These are phyloP conservation scores for Alnus glutinosa DNA, from an alignment of 306 rosid genomes.

Conservation along the genomic window DNA sequence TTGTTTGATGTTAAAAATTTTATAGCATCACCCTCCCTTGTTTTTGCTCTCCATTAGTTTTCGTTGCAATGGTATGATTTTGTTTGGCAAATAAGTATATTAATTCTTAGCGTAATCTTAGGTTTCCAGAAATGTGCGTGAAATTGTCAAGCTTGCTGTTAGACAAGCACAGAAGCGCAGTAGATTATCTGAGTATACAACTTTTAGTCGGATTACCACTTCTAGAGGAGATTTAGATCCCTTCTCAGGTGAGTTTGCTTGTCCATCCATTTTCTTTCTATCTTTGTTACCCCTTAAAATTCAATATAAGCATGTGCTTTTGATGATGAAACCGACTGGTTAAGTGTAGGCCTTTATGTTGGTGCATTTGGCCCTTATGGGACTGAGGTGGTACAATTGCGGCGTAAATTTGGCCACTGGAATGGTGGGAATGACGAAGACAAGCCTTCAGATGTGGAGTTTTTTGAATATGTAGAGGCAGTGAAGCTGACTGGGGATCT, in stretches of 20 bases:
- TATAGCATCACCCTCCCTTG: constrained; percentile 8
- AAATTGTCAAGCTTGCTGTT: constrained; percentile 82
- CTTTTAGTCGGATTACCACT: constrained; percentile 70
- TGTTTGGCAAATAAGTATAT: constrained; percentile 22
- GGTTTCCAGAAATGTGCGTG: constrained; percentile 84
- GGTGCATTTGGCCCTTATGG: constrained; percentile 98
- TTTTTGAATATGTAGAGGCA: constrained; percentile 97
- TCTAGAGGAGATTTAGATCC: constrained; percentile 78
- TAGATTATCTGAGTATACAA: constrained; percentile 68
- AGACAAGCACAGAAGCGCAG: constrained; percentile 85
- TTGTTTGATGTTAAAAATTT: background rate
- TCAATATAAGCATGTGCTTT: constrained; percentile 14
- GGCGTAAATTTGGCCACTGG: constrained; percentile 94
- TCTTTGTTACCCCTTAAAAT: background rate
- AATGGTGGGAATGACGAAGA: constrained; percentile 50
- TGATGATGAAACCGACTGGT: constrained; percentile 24
- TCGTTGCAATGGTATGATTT: constrained; percentile 15
- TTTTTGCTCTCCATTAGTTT: constrained; percentile 1
- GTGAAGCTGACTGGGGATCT: constrained; percentile 97
- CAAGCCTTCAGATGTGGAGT: constrained; percentile 64
- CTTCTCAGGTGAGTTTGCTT: constrained; percentile 64
- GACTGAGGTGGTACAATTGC: constrained; percentile 83
- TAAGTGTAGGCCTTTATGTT: constrained; percentile 78
- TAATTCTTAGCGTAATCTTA: constrained; percentile 33
- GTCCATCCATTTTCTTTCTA: constrained; percentile 8